Base-by-base conservation (phyloP, 2,329 filamentous ascomycete species). In the Aspergillus fumigatus region DNA sequence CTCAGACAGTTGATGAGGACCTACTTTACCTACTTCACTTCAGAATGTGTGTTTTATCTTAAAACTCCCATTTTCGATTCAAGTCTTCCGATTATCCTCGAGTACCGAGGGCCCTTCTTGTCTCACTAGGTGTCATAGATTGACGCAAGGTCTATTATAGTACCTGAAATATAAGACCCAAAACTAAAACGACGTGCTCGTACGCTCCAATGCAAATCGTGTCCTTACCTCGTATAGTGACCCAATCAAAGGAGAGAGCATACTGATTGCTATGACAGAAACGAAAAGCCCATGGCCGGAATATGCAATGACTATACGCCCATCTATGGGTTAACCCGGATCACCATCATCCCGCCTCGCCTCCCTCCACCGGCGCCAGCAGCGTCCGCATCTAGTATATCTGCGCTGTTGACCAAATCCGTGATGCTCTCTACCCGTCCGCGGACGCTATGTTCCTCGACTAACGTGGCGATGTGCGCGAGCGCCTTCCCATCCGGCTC, bases 401-500 rank as follows among this genome's bases (percentile, higher is more conserved):
- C 65, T n/a, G 62, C 65, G 4, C 72, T 74, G 49, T 71, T 56
- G 26, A 70, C 55, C 17, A 78, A 50, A 54, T 71, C 70, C 55
- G 72, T 69, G 4, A 73, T 65, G 32, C 60, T 62, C 51, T 71
- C 67, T 23, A 72, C 66, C n/a, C 68, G 62, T 3, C 71, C 71
- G 35, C 63, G 67, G 35, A 77, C 48, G 48, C 65, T 65, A n/a
- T 69, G 64, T 25, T 65, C 63, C 58, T 74, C 70, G 3, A 76
- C 68, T 53, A 77, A 59, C 26, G 64, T 59, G n/a, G 62, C 66
- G 51, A 77, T 73, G 10, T 65, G 64, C 8, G 52, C 64, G 51
- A 78, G 55, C 8, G 73, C 69, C 21, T 57, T 56, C 14, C 65
- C 66, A 57, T 76, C 68, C 5, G 75, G 73, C 54, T 67, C 64